phyloP scores from a whole-genome alignment of 139 green algal genomes.

The Tetraselmis striata region DNA sequence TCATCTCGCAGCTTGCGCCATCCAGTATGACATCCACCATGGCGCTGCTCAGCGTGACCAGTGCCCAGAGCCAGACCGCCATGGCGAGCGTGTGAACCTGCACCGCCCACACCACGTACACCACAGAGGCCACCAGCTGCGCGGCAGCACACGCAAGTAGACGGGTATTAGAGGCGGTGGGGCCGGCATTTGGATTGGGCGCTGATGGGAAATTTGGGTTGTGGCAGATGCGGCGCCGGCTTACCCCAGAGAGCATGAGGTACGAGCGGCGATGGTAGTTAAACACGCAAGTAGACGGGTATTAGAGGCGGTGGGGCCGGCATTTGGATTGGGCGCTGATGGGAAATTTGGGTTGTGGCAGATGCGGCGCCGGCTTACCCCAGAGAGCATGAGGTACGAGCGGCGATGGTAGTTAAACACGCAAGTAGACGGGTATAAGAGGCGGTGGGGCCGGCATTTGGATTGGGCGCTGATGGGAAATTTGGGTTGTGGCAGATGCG shows the following conservation, averaged over 20 bases:
- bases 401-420: not conserved
- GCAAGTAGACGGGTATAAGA: too few relatives aligned
- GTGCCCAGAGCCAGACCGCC: not conserved
- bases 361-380: not conserved
- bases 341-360: not conserved
- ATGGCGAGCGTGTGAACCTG: not conserved
- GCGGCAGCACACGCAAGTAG: not conserved
- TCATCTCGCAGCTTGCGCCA: not conserved
- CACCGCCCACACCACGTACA: not conserved
- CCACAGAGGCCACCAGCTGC: not conserved
- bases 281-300: too few relatives aligned
- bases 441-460: too few relatives aligned
- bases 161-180: too few relatives aligned
- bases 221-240: not conserved
- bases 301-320: too few relatives aligned
- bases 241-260: not conserved
- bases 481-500: not conserved
- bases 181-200: too few relatives aligned
- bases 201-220: not conserved
- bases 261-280: not conserved
- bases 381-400: not conserved
- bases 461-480: not conserved
- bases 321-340: not conserved
- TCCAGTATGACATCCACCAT: not conserved
- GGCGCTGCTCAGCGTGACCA: not conserved